phyloP scores from a whole-genome alignment of 352 stramenopile genomes.

The Globisporangium recalcitrans region DNA sequence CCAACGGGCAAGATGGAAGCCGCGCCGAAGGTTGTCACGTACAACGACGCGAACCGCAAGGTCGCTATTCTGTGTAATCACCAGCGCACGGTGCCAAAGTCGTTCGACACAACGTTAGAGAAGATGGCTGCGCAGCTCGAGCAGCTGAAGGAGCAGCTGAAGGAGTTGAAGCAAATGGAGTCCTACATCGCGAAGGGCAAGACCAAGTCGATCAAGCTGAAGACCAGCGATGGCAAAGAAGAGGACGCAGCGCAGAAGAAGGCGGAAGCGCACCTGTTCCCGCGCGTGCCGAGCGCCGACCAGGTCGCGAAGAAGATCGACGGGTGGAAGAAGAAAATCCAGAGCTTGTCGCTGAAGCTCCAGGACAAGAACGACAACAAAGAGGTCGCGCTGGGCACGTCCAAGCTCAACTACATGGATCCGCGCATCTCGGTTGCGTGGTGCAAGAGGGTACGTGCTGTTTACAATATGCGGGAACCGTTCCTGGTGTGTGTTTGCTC shows the following conservation, averaged over 20 bases:
- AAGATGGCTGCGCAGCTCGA: constrained; percentile 92
- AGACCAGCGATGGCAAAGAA: constrained; percentile 82
- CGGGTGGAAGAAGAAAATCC: constrained; percentile 94
- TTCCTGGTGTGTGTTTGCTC: constrained; percentile 45
- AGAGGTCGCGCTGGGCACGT: constrained; percentile 97
- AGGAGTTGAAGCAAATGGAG: constrained; percentile 93
- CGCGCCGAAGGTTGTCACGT: constrained; percentile 93
- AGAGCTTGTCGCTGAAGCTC: constrained; percentile 85
- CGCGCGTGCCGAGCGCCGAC: constrained; percentile 85
- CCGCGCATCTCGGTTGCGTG: constrained; percentile 98
- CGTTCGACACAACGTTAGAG: constrained; percentile 92
- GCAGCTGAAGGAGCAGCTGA: constrained; percentile 92
- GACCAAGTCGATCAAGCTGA: constrained; percentile 86
- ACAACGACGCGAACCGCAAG: constrained; percentile 99
- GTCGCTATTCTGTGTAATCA: constrained; percentile 99
- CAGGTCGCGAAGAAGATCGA: constrained; percentile 94
- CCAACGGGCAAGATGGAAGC: constrained; percentile 58
- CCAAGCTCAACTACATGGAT: constrained; percentile 99
- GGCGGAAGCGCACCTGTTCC: constrained; percentile 92
- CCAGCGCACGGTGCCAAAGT: constrained; percentile 97
- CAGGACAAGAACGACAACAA: constrained; percentile 99
- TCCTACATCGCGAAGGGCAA: constrained; percentile 86
- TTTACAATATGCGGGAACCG: constrained; percentile 13
- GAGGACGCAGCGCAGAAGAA: constrained; percentile 88
- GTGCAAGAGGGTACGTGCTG: constrained; percentile 96